phyloP scores from a whole-genome alignment of 2,329 filamentous ascomycete genomes.

The Talaromyces sp. region DNA sequence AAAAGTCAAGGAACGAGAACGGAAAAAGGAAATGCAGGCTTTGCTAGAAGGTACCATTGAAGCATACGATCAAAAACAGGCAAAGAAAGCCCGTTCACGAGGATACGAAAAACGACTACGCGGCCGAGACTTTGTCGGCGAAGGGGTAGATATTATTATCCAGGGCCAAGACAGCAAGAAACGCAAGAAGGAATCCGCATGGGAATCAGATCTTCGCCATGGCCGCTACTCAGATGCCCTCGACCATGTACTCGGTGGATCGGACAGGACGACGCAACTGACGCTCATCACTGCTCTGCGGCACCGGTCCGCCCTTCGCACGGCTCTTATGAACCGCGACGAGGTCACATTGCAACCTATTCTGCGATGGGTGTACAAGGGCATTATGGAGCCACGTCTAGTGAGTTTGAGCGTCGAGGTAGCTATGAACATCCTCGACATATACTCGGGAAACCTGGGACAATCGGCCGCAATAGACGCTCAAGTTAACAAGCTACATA shows the following conservation, averaged over 20 bases:
- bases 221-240: conserved; percentile 72
- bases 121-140: conserved; percentile 74
- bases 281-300: conserved; percentile 78
- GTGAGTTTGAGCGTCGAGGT: conserved; percentile 77
- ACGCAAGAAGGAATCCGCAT: conserved; percentile 61
- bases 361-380: conserved; percentile 72
- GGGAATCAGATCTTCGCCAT: conserved; percentile 77
- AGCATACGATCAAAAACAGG: conserved; percentile 65
- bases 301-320: conserved; percentile 77
- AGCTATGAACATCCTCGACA: conserved; percentile 72
- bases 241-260: conserved; percentile 64
- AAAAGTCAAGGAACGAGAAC: conserved; percentile 67
- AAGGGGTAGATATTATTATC: conserved; percentile 83
- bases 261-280: conserved; percentile 58
- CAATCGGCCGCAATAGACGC: conserved; percentile 67
- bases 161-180: conserved; percentile 59
- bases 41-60: conserved; percentile 72
- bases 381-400: conserved; percentile 78
- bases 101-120: conserved; percentile 58
- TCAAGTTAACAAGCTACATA: conserved; percentile 62
- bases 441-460: conserved; percentile 76
- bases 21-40: conserved; percentile 78
- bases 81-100: conserved; percentile 60
- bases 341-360: conserved; percentile 76
- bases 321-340: conserved; percentile 73